These are phyloP conservation scores for Pleurotus tuber-regium DNA, from an alignment of 768 basidiomycete genomes.

Conservation along the genomic window DNA sequence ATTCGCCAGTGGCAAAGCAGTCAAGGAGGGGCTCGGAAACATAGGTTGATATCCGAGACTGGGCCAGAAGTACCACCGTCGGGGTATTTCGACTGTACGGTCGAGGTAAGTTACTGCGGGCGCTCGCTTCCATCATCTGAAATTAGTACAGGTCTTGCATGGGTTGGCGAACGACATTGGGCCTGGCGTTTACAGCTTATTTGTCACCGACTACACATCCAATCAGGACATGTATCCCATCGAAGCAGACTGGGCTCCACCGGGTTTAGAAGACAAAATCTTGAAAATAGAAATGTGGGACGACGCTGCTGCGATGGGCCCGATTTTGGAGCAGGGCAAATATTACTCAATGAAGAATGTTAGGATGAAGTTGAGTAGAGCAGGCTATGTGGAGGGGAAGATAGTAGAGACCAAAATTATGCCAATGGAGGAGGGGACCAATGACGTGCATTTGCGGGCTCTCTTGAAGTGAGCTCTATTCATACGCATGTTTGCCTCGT, in stretches of 20 bases:
- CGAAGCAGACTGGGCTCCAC: slow-evolving; percentile 46
- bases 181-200: slow-evolving; percentile 40
- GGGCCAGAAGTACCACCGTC: slow-evolving; percentile 39
- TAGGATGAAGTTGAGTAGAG: slow-evolving; percentile 36
- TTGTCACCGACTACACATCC: slow-evolving; percentile 66
- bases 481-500: neutral
- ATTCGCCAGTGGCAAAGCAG: slow-evolving; percentile 11
- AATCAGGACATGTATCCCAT: slow-evolving; percentile 32
- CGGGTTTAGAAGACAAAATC: slow-evolving; percentile 38
- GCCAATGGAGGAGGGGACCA: slow-evolving; percentile 36
- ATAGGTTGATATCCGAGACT: slow-evolving; percentile 50
- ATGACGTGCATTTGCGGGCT: slow-evolving; percentile 37
- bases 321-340: slow-evolving; percentile 43
- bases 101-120: slow-evolving; percentile 42
- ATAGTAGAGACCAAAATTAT: slow-evolving; percentile 43
- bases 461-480: slow-evolving; percentile 47
- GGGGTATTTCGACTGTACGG: slow-evolving; percentile 62
- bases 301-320: slow-evolving; percentile 37
- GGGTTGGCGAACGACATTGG: slow-evolving; percentile 35
- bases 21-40: slow-evolving; percentile 27
- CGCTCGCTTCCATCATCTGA: neutral
- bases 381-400: slow-evolving; percentile 52
- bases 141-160: slow-evolving; percentile 43
- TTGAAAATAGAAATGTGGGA: slow-evolving; percentile 65
- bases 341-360: slow-evolving; percentile 55